Conservation (phyloP, 2,329 filamentous ascomycete genomes). For the Nemania sp. region DNA sequence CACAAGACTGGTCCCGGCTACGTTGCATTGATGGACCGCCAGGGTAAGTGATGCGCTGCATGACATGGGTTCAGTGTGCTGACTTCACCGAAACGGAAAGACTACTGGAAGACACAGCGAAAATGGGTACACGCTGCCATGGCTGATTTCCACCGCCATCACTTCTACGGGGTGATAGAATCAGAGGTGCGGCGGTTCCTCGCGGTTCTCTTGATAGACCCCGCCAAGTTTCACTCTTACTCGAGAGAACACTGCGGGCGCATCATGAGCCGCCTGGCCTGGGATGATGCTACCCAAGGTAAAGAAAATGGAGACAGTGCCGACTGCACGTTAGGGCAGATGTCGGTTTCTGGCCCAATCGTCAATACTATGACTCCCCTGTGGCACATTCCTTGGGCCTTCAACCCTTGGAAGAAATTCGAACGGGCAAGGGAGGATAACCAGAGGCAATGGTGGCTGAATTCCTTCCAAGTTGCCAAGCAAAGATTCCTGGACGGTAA, state of each 20-base stretch:
- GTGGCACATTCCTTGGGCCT: conserved; percentile 58
- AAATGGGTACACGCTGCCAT: conserved; percentile 66
- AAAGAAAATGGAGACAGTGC: conserved; percentile 60
- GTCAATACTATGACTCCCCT: conserved; percentile 64
- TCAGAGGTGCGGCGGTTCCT: conserved; percentile 60
- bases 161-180: conserved; percentile 64
- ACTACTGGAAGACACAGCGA: conserved; percentile 61
- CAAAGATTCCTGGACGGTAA: conserved; percentile 55
- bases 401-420: conserved; percentile 63
- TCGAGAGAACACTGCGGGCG: conserved; percentile 63
- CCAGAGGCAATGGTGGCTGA: conserved; percentile 61
- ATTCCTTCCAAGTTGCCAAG: conserved; percentile 57
- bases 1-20: conserved; percentile 63
- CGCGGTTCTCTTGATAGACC: conserved; percentile 60
- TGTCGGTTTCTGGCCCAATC: conserved; percentile 64
- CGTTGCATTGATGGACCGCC: conserved; percentile 63
- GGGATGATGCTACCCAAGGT: conserved; percentile 63
- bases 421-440: conserved; percentile 58
- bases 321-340: conserved; percentile 61
- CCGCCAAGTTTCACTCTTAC: conserved; percentile 58
- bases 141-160: conserved; percentile 54
- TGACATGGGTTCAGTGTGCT: neutral
- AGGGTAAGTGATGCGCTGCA: conserved; percentile 53
- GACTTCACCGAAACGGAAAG: conserved; percentile 44
- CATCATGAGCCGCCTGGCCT: conserved; percentile 63